These are phyloP conservation scores for Apostasia shenzhenica DNA, from an alignment of 106 monocot species.

Conservation along the genomic window DNA sequence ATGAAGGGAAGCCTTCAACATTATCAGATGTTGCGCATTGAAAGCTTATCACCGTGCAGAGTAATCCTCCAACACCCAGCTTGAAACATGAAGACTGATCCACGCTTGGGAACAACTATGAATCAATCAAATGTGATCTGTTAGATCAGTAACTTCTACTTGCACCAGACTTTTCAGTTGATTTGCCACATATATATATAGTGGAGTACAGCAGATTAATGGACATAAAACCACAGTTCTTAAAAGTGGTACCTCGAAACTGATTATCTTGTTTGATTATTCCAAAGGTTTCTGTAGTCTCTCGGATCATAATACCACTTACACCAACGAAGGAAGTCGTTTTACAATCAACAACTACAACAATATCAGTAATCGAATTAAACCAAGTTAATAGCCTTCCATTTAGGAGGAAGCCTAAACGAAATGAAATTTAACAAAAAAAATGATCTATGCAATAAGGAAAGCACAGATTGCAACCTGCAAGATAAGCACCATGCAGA, in stretches of 20 bases:
- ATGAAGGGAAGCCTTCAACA: too few relatives aligned
- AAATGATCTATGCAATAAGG: neutral
- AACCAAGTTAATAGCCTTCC: neutral
- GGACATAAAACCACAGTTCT: neutral
- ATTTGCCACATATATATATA: neutral
- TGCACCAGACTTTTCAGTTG: neutral
- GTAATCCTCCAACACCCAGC: conserved; percentile 49
- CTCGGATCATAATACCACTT: conserved; percentile 77
- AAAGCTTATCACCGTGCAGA: conserved; percentile 46
- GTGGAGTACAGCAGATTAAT: neutral
- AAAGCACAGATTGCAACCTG: conserved; percentile 31
- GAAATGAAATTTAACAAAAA: neutral
- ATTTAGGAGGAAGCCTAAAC: neutral
- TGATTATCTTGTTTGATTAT: conserved; percentile 53
- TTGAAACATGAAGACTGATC: conserved; percentile 62
- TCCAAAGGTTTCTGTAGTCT: conserved; percentile 85
- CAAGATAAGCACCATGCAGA: conserved; percentile 75
- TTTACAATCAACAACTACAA: conserved; percentile 80
- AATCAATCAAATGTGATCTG: neutral
- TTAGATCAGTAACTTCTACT: neutral
- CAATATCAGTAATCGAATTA: conserved; percentile 1
- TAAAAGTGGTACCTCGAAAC: conserved; percentile 51
- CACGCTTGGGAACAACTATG: conserved; percentile 50
- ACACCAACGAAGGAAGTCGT: conserved; percentile 35
- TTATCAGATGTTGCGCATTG: conserved; percentile 3